Conservation (phyloP, 2,329 filamentous ascomycete genomes). For the Monilinia aucupariae region DNA sequence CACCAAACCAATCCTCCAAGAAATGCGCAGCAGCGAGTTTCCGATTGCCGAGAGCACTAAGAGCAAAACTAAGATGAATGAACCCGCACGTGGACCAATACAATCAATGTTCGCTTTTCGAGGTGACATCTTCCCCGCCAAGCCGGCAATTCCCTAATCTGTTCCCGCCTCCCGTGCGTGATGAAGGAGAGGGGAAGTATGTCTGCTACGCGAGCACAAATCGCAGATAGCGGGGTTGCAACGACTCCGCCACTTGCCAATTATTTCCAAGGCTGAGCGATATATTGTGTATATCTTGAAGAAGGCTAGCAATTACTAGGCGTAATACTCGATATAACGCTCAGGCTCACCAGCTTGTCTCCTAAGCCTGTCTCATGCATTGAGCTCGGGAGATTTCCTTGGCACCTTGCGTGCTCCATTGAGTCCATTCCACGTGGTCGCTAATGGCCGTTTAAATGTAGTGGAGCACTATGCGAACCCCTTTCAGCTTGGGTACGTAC, state of each 20-base stretch:
- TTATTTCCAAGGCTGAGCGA: slow-evolving; percentile 7
- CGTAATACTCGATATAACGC: neutral
- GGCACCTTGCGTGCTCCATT: slow-evolving; percentile 1
- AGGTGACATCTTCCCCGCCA: slow-evolving; percentile 7
- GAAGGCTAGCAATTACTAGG: neutral
- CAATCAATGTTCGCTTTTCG: neutral
- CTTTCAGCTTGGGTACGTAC: neutral
- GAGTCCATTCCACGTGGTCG: neutral
- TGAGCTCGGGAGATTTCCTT: neutral
- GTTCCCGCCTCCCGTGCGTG: slow-evolving; percentile 6
- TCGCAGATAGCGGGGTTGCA: slow-evolving; percentile 7
- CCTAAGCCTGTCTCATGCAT: slow-evolving; percentile 3
- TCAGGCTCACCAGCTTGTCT: slow-evolving; percentile 2
- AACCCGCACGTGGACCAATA: neutral
- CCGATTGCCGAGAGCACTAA: neutral
- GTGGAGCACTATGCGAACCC: slow-evolving; percentile 13
- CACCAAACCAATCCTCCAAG: slow-evolving; percentile 7
- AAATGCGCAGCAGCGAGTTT: slow-evolving; percentile 1
- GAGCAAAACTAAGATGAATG: neutral
- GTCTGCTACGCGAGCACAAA: too few species aligned
- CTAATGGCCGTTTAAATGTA: neutral
- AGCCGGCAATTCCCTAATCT: neutral
- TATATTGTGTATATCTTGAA: neutral
- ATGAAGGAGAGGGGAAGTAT: neutral
- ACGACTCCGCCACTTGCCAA: neutral